Percentiles rank a stretch among this genome's conserved stretches.
phyloP scores from a whole-genome alignment of 371 early-diverging fungal species.

The Encephalitozoon intestinalis region DNA sequence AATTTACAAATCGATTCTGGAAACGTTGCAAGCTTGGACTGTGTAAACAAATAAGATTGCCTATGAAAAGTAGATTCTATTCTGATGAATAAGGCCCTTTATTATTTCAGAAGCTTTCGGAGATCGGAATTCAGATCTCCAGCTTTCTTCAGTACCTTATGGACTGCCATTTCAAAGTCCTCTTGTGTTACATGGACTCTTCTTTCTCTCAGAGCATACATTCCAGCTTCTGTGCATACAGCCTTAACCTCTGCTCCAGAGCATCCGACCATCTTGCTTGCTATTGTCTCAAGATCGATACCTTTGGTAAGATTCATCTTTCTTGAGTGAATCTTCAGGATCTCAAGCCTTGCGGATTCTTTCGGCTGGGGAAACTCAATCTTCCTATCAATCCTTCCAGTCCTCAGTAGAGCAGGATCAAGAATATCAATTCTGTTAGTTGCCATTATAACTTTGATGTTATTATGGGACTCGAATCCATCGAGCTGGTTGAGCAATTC shows the following conservation, averaged over 20 bases:
- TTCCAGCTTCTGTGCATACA: slow-evolving; percentile 99
- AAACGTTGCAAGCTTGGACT: neutral
- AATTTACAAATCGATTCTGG: neutral
- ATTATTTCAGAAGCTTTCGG: slow-evolving; percentile 59
- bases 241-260: slow-evolving; percentile 97
- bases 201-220: slow-evolving; percentile 98
- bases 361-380: slow-evolving; percentile 98
- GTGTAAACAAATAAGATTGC: neutral
- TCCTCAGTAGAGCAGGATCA: slow-evolving; percentile 87
- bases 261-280: slow-evolving; percentile 80
- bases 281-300: slow-evolving; percentile 86
- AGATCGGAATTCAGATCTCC: slow-evolving; percentile 47
- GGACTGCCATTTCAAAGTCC: slow-evolving; percentile 99
- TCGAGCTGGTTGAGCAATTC: slow-evolving; percentile 86
- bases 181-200: slow-evolving; percentile 97
- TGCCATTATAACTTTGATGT: slow-evolving; percentile 99
- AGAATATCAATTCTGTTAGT: slow-evolving; percentile 97
- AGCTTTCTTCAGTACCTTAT: slow-evolving; percentile 71
- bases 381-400: slow-evolving; percentile 96
- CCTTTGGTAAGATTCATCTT: slow-evolving; percentile 97
- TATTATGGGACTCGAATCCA: slow-evolving; percentile 94
- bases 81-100: neutral
- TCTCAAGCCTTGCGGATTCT: slow-evolving; percentile 85
- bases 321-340: slow-evolving; percentile 94
- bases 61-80: neutral